Evolutionary conservation across 192 early-diverging fungal species (phyloP).

Genomic region (Linnemannia schmuckeri): DNA sequence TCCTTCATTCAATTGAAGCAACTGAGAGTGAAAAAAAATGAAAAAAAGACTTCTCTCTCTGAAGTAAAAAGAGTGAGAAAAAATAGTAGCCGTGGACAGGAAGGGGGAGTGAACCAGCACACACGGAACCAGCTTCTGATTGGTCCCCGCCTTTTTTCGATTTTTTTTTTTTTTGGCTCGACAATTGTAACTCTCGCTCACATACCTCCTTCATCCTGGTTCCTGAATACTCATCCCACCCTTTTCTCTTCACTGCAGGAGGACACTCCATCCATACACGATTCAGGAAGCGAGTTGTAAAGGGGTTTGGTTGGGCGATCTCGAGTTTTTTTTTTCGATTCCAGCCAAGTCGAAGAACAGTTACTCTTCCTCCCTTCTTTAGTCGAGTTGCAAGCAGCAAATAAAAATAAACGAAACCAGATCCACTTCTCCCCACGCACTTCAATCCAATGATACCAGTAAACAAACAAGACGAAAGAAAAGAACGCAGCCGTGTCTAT

Average conservation of each 20-base stretch:
- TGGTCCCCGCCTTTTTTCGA: constrained; percentile 18
- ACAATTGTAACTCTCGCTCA: not conserved
- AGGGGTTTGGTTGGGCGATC: constrained; percentile 11
- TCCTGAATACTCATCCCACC: not conserved
- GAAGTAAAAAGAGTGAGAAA: not conserved
- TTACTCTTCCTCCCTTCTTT: too few species aligned
- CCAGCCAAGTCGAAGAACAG: not conserved
- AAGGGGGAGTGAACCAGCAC: not conserved
- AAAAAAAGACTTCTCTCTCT: too few species aligned
- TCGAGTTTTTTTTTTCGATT: not conserved
- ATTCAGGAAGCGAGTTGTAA: not conserved
- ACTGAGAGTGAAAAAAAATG: constrained; percentile 2
- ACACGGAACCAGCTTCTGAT: constrained; percentile 22
- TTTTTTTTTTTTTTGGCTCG: constrained; percentile 20
- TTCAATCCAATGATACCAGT: not conserved
- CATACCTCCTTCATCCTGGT: not conserved
- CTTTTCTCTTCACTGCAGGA: not conserved
- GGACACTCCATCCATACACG: not conserved
- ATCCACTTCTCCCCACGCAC: not conserved
- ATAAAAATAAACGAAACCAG: not conserved
- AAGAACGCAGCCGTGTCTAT: not conserved
- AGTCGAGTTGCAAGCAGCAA: not conserved
- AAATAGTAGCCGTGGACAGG: not conserved
- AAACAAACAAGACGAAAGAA: not conserved
- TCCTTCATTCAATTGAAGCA: not conserved